These are phyloP conservation scores for Carpinus fangiana DNA, from an alignment of 306 rosid genomes.

Conservation along the genomic window DNA sequence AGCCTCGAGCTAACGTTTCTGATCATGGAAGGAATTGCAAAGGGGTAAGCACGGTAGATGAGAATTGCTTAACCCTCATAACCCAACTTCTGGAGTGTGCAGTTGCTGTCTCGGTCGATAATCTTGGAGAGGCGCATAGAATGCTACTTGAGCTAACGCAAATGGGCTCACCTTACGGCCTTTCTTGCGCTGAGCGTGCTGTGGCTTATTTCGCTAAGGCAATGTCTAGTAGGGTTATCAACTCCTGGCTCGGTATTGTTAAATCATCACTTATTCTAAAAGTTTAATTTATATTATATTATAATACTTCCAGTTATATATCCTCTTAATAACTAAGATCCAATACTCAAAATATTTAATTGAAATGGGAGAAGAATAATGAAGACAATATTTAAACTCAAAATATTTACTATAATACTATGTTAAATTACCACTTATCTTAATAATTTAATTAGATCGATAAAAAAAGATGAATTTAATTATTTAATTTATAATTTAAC, in stretches of 20 bases:
- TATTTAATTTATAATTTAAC: too few relatives aligned
- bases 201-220: slow-evolving; percentile 82
- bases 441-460: too few relatives aligned
- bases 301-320: too few relatives aligned
- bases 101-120: slow-evolving; percentile 77
- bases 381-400: too few relatives aligned
- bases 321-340: too few relatives aligned
- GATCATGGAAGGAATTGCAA: slow-evolving; percentile 13
- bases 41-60: slow-evolving; percentile 24
- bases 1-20: slow-evolving; percentile 31
- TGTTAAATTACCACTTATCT: too few relatives aligned
- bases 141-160: slow-evolving; percentile 72
- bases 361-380: too few relatives aligned
- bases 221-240: slow-evolving; percentile 71
- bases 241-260: slow-evolving; percentile 55
- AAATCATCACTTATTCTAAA: too few relatives aligned
- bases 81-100: slow-evolving; percentile 76
- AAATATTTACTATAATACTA: too few relatives aligned
- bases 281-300: too few relatives aligned
- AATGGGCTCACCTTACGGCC: slow-evolving; percentile 68
- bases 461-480: too few relatives aligned
- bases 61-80: slow-evolving; percentile 53
- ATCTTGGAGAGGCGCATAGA: slow-evolving; percentile 64
- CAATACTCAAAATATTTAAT: too few relatives aligned
- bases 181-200: slow-evolving; percentile 75